Base-by-base conservation (phyloP, 352 stramenopile genomes). In the Phytophthora tubulina region DNA sequence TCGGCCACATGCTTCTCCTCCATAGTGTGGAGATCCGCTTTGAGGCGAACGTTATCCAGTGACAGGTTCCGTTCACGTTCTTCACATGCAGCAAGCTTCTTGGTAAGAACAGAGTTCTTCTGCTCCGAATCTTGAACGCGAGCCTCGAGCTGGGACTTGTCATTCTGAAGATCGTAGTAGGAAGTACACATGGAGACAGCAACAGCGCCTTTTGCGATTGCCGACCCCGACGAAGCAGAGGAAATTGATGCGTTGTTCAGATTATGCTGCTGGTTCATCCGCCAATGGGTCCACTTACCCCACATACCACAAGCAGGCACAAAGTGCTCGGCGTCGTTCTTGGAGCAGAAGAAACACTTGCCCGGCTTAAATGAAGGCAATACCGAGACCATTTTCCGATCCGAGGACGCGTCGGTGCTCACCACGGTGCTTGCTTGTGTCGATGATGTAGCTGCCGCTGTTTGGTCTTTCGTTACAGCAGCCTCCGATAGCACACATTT, bases 301-400 rank as follows among this genome's bases (percentile, higher is more conserved):
- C 86, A 96, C 80, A 94, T 90, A 2, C 85, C 85, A 27, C 88
- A 94, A 13, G 85, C 82, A 15, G 88, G 88, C 0, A 95, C 88
- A 46, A 93, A 89, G 35, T 95, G 88, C 53, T 93, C 85, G 1
- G 87, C 85, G 7, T 90, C 86, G 32, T 93, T 94, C 58, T 95
- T 94, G 32, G 84, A 90, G 66, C 88, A 95, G 61, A 95, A 95
- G 58, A 95, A 95, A 52, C 88, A 95, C 52, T 95, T 95, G 14
- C 85, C 86, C 1, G 81, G 75, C 44, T 88, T 93, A 63, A 94
- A 94, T 21, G 86, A 95, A 21, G 86, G 88, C 44, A 95, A 70
- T 0, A 94, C 82, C 2, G 88, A 95, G 21, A 93, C 71, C 70
- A 95, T 94, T 52, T 73, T 85, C 9, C 53, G 60, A 27, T 72